phyloP scores from a whole-genome alignment of 441 rosid genomes.

The Populus hybrid region DNA sequence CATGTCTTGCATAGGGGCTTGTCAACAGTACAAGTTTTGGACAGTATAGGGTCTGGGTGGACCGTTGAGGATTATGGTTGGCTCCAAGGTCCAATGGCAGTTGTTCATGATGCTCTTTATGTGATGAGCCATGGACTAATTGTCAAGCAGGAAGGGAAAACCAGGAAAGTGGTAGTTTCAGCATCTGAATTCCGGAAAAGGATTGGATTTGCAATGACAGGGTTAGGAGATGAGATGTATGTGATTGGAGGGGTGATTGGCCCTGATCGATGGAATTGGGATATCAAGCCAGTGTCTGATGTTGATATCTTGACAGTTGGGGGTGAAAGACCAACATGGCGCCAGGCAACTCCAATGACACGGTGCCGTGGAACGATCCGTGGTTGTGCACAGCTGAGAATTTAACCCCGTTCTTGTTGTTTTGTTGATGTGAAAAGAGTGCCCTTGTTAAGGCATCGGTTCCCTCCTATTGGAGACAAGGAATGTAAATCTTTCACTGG shows the following conservation, averaged over 20 bases:
- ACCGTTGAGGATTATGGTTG: conserved; percentile 68
- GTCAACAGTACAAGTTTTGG: conserved; percentile 80
- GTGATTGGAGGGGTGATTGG: conserved; percentile 91
- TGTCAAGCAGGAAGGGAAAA: conserved; percentile 50
- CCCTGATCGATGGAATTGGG: conserved; percentile 81
- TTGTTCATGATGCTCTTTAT: conserved; percentile 58
- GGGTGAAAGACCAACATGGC: conserved; percentile 70
- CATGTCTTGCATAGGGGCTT: conserved; percentile 86
- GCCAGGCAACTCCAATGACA: conserved; percentile 73
- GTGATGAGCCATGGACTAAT: conserved; percentile 70
- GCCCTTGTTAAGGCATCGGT: conserved; percentile 21
- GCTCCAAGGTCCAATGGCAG: conserved; percentile 92
- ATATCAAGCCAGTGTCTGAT: conserved; percentile 64
- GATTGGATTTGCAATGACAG: conserved; percentile 77
- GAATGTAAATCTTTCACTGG: background rate
- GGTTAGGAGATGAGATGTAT: conserved; percentile 63
- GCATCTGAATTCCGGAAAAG: conserved; percentile 78
- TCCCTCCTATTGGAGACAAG: background rate
- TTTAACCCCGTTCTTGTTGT: conserved; percentile 32
- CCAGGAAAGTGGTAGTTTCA: conserved; percentile 52
- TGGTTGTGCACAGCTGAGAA: conserved; percentile 71
- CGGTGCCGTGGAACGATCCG: conserved; percentile 71
- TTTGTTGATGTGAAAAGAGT: conserved; percentile 25
- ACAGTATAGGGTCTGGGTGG: conserved; percentile 57
- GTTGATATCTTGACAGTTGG: conserved; percentile 58